These are phyloP conservation scores for Pelargonium fulgidum DNA, from an alignment of 441 rosid species.

Conservation along the genomic window DNA sequence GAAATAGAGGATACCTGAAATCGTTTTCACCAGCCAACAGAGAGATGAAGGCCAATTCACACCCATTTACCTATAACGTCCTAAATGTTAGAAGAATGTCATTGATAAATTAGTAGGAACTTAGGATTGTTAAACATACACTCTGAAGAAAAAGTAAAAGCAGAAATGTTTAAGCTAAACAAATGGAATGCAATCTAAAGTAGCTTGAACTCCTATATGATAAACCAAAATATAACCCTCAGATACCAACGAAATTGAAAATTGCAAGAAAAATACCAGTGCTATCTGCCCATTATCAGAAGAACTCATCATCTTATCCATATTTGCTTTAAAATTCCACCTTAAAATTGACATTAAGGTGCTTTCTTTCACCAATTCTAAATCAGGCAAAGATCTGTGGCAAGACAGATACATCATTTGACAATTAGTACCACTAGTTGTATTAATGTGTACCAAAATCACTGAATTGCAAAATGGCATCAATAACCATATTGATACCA, in stretches of 20 bases:
- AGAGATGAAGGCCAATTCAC: constrained; percentile 54
- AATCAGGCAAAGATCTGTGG: constrained; percentile 54
- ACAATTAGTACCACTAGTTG: constrained; percentile 12
- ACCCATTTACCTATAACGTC: constrained; percentile 44
- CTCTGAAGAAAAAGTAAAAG: background rate
- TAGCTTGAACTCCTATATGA: constrained; percentile 3
- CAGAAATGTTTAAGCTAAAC: constrained; percentile 1
- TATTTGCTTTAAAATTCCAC: constrained; percentile 58
- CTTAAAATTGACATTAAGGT: constrained; percentile 49
- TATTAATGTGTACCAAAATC: constrained; percentile 3
- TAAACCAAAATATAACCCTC: background rate
- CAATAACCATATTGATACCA: constrained; percentile 1
- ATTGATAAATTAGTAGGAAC: constrained; percentile 11
- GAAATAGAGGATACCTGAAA: constrained; percentile 34
- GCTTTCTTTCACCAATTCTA: constrained; percentile 49
- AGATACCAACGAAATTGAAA: constrained; percentile 1
- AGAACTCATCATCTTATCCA: constrained; percentile 44
- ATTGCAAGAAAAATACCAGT: constrained; percentile 31
- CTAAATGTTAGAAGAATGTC: constrained; percentile 13
- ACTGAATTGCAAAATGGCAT: constrained; percentile 1
- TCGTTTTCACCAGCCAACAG: constrained; percentile 36
- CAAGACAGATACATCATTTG: constrained; percentile 15
- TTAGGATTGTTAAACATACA: constrained; percentile 14
- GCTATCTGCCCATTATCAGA: constrained; percentile 40
- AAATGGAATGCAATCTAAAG: constrained; percentile 5